Base-by-base conservation (phyloP, 345 rosid genomes). In the Corymbia maculata region DNA sequence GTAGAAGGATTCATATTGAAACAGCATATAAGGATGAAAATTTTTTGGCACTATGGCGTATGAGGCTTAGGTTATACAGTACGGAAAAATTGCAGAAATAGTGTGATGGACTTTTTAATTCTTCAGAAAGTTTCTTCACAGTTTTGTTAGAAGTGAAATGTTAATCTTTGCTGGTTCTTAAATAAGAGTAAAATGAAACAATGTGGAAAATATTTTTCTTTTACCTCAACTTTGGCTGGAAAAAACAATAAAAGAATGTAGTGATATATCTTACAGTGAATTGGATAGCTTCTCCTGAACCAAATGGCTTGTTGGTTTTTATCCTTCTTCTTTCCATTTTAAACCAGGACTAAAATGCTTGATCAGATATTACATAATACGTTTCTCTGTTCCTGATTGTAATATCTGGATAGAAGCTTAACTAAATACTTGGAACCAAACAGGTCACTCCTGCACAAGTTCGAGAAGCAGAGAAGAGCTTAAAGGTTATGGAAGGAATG, bases 401-500 rank as follows among this genome's bases (percentile, higher is more conserved):
- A n/a, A 53, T 53, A 55, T 88, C 36, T 53, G 49, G 79, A 88
- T 52, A 85, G 85, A 85, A 85, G 89, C 85, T 88, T 24, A 9
- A 86, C 57, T 50, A 51, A 51, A 45, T 51, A 52, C 61, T 32
- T 84, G 22, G 50, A n/a, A 47, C 19, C 47, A 47, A 91, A 89
- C 91, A 96, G 97, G 94, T 98, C 85, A 95, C 96, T 90, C 99
- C 99, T 45, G 94, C 98, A 66, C 99, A 97, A 89, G 91, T 98
- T 91, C 93, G 99, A 92, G 99, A 98, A 88, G 97, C 99, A 2
- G 99, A 97, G 93, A 98, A 95, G 95, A 98, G 88, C 93, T 93
- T 97, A 88, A 89, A 92, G 92, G 90, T 94, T 80, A 95, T 96
- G 97, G 99, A 98, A 94, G 95, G 91, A 88, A 97, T 97, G 95